Conservation (phyloP, 495 filamentous ascomycete genomes). For the Lichina pygmaea region DNA sequence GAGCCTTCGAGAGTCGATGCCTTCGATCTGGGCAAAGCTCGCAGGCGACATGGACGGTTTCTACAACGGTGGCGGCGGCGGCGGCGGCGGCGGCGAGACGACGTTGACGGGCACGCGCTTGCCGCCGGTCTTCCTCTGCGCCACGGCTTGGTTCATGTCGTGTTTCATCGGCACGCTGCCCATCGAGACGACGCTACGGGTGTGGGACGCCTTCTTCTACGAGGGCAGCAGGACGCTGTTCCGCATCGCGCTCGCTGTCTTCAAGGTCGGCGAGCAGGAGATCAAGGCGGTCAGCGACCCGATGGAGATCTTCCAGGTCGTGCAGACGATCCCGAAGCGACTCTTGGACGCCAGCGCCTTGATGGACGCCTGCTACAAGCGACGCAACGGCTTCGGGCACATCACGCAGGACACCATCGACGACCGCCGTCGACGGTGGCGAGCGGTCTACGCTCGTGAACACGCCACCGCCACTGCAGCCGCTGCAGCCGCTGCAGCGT, state of each 20-base stretch:
- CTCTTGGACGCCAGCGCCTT: constrained; percentile 58
- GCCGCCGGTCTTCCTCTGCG: constrained; percentile 74
- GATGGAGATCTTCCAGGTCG: constrained; percentile 89
- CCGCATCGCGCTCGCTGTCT: constrained; percentile 69
- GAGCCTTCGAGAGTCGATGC: constrained; percentile 55
- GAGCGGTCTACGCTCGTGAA: constrained; percentile 18
- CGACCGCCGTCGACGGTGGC: constrained; percentile 28
- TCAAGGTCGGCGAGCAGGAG: constrained; percentile 68
- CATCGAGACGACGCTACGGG: constrained; percentile 66
- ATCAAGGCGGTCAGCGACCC: constrained; percentile 61
- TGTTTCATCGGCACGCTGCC: constrained; percentile 82
- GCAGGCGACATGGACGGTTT: constrained; percentile 42
- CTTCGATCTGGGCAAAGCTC: constrained; percentile 69
- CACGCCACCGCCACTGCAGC: not conserved
- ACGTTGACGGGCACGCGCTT: constrained; percentile 23
- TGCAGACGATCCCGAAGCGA: constrained; percentile 65
- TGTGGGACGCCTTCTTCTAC: constrained; percentile 93
- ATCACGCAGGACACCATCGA: constrained; percentile 41
- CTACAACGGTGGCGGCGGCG: constrained; percentile 9
- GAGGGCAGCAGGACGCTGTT: constrained; percentile 93
- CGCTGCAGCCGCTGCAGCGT: too few relatives aligned
- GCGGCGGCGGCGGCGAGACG: constrained; percentile 1
- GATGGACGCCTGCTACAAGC: constrained; percentile 53
- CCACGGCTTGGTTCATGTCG: constrained; percentile 98
- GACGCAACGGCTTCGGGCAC: constrained; percentile 65